Evolutionary conservation across 257 asterid species (phyloP).

Genomic region (Scutellaria baicalensis): DNA sequence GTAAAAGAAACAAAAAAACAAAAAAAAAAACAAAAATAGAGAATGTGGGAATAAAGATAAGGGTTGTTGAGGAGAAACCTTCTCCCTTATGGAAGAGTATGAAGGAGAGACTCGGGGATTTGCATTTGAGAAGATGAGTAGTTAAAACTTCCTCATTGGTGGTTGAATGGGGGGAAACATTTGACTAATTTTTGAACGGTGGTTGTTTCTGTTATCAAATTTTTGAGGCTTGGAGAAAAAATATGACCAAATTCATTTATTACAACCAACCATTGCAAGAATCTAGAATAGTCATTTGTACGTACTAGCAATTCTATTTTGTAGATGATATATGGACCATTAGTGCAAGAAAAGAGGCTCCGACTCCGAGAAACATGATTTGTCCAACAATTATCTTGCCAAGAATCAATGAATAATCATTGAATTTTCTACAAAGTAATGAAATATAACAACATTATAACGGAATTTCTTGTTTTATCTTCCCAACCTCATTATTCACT

Average conservation of each 20-base stretch:
- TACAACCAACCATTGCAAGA: constrained; percentile 3
- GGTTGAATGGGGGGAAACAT: background rate
- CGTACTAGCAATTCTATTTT: background rate
- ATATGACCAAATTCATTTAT: constrained; percentile 5
- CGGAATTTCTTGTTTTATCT: background rate
- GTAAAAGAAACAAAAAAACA: background rate
- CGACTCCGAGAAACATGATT: background rate
- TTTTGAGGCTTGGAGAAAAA: constrained; percentile 16
- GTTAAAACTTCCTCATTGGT: background rate
- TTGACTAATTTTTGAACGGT: constrained; percentile 7
- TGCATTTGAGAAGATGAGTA: background rate
- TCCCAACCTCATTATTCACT: no score
- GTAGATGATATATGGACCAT: background rate
- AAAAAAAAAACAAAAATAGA: background rate
- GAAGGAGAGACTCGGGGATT: background rate
- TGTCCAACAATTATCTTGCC: background rate
- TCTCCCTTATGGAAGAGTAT: constrained; percentile 18
- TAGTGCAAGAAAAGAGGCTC: background rate
- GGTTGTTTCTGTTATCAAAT: constrained; percentile 18
- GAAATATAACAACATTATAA: background rate
- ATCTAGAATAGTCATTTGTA: background rate
- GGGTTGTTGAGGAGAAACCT: constrained; percentile 3
- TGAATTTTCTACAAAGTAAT: no score
- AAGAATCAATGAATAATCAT: background rate
- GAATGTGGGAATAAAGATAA: constrained; percentile 19